Evolutionary conservation across 768 basidiomycete genomes (phyloP).

Genomic region (Leccinum sublutescens): DNA sequence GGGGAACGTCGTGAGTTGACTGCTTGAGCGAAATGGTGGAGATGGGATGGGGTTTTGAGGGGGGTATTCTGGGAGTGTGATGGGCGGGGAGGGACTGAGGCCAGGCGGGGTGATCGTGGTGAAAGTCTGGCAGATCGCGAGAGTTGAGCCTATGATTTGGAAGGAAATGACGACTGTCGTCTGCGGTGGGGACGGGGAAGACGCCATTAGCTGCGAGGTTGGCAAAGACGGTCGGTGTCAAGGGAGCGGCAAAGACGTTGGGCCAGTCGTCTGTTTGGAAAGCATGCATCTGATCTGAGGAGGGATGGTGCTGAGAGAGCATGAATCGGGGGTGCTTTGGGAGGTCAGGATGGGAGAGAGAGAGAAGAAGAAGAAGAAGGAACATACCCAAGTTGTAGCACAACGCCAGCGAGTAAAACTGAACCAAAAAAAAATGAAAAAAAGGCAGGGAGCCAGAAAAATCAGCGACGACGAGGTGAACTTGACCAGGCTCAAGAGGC

Average conservation of each 20-base stretch:
- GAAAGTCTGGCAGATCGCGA: conserved; percentile 18
- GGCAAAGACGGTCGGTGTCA: conserved; percentile 60
- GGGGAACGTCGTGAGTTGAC: conserved; percentile 19
- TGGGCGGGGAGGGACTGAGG: conserved; percentile 22
- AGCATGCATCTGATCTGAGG: conserved; percentile 26
- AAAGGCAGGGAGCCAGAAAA: not conserved
- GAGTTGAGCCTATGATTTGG: conserved; percentile 16
- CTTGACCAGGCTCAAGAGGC: conserved; percentile 17
- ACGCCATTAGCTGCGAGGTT: conserved; percentile 61
- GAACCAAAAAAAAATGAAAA: not conserved
- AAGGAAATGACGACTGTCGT: conserved; percentile 32
- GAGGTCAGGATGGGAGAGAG: not conserved
- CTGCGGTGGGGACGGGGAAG: conserved; percentile 39
- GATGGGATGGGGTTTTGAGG: conserved; percentile 33
- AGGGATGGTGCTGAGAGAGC: conserved; percentile 13
- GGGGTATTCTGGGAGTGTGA: conserved; percentile 27
- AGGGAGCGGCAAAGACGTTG: conserved; percentile 57
- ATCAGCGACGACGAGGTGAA: conserved; percentile 2
- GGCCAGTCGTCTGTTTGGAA: conserved; percentile 47
- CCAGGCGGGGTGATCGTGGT: conserved; percentile 29
- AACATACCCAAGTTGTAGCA: not conserved
- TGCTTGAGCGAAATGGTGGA: conserved; percentile 14
- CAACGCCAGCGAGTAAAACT: not conserved
- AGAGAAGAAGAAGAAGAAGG: not conserved
- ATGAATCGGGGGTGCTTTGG: conserved; percentile 8